These are phyloP conservation scores for Penicillium lividum DNA, from an alignment of 495 filamentous ascomycete species.

Conservation along the genomic window DNA sequence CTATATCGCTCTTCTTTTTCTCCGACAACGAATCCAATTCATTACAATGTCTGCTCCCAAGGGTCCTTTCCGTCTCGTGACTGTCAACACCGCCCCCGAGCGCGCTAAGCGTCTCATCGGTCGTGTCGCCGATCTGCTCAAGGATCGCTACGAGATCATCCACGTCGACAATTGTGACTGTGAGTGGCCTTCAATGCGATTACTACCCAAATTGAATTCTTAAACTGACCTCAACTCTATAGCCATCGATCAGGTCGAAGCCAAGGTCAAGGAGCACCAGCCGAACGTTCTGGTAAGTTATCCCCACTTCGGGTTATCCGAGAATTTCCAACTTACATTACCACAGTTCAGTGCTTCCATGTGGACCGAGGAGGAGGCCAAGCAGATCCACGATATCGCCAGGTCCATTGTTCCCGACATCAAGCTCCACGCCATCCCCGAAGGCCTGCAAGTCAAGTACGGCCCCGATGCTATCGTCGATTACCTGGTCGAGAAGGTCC, in stretches of 20 bases:
- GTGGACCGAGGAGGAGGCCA: constrained; percentile 62
- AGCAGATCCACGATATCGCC: constrained; percentile 56
- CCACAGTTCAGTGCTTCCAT: constrained; percentile 65
- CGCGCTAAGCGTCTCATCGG: constrained; percentile 63
- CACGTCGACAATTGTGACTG: constrained; percentile 60
- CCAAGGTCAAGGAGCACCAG: constrained; percentile 49
- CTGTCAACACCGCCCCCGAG: constrained; percentile 69
- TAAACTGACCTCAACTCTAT: constrained; percentile 7
- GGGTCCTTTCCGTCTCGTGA: constrained; percentile 62
- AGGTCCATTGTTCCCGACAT: constrained; percentile 50
- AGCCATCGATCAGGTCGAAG: constrained; percentile 55
- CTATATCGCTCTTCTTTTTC: constrained; percentile 10
- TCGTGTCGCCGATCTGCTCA: constrained; percentile 56
- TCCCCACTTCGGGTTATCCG: constrained; percentile 13
- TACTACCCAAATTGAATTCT: background rate
- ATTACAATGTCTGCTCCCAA: constrained; percentile 48
- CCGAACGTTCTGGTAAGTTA: constrained; percentile 52
- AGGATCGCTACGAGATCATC: constrained; percentile 59
- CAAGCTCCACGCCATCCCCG: constrained; percentile 61
- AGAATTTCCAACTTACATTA: constrained; percentile 9
- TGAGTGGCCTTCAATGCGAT: constrained; percentile 27
- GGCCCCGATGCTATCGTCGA: constrained; percentile 68
- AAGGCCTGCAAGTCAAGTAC: constrained; percentile 62
- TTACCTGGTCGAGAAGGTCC: constrained; percentile 61
- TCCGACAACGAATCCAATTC: background rate